Conservation (phyloP, 2,329 filamentous ascomycete genomes). For the Cordyceps cicadae region DNA sequence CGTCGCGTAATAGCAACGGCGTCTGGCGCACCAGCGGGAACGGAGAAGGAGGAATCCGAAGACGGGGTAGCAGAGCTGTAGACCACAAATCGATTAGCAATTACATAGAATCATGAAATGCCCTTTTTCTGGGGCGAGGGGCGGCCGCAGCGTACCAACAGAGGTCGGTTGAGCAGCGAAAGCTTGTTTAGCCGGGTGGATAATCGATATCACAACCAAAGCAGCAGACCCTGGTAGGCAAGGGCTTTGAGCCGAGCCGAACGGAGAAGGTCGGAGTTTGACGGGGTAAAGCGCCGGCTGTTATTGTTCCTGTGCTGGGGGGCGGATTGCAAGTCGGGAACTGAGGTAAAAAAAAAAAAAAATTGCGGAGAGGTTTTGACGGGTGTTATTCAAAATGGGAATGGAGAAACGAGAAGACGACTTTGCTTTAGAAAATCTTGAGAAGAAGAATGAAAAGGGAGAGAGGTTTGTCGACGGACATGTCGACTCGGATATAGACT, state of each 20-base stretch:
- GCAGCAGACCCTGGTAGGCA: neutral
- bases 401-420: no score
- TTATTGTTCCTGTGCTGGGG: neutral
- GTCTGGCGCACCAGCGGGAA: neutral
- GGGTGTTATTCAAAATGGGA: no score
- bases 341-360: neutral
- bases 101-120: slow-evolving; percentile 2
- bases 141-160: neutral
- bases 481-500: neutral
- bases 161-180: neutral
- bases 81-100: slow-evolving; percentile 10
- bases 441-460: neutral
- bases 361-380: neutral
- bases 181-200: neutral
- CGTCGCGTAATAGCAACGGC: slow-evolving; percentile 9
- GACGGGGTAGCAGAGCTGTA: neutral
- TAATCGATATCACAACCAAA: neutral
- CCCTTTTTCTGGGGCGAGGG: neutral
- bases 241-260: slow-evolving; percentile 10
- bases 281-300: neutral
- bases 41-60: neutral
- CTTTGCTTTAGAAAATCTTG: no score
- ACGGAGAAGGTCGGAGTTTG: slow-evolving; percentile 12
- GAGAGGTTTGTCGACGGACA: neutral
- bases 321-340: neutral